A percentile compares a stretch with the other conserved stretches of the same genome.
phyloP scores from a whole-genome alignment of 2,329 filamentous ascomycete genomes.

The Teratosphaeria destructans region DNA sequence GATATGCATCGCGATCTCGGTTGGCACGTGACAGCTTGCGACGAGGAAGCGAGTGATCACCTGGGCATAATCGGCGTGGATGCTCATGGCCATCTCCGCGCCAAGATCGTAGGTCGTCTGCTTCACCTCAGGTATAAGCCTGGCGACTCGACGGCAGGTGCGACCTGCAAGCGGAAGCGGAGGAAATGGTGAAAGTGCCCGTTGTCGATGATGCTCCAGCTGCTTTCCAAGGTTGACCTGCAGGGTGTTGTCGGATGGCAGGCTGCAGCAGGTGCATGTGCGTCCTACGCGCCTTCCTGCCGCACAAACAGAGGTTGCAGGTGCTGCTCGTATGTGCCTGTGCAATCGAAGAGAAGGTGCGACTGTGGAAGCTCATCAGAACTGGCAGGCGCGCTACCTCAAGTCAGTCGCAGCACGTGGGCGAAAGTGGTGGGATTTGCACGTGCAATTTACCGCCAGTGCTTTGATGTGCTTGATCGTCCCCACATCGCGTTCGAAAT shows the following conservation, averaged over 20 bases:
- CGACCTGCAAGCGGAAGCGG: not conserved
- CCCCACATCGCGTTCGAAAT: no score
- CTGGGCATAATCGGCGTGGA: not conserved
- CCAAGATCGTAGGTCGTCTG: not conserved
- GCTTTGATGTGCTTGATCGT: not conserved
- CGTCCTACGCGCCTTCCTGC: not conserved
- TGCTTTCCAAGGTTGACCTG: not conserved
- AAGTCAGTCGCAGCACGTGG: not conserved
- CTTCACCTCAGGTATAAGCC: no score
- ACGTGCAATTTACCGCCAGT: not conserved
- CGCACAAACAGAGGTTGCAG: not conserved
- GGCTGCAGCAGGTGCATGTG: not conserved
- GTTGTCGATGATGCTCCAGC: not conserved
- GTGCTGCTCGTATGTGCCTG: not conserved
- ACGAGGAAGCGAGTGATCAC: not conserved
- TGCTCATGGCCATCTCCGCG: not conserved
- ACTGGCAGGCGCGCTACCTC: not conserved
- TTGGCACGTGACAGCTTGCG: not conserved
- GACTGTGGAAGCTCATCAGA: not conserved
- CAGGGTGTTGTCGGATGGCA: not conserved
- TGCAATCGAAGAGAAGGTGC: not conserved
- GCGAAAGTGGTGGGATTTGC: not conserved
- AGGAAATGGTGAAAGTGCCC: not conserved
- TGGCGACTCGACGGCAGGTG: not conserved
- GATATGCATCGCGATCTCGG: not conserved